phyloP scores from a whole-genome alignment of 345 rosid species.

The Hibiscus tridactylites region DNA sequence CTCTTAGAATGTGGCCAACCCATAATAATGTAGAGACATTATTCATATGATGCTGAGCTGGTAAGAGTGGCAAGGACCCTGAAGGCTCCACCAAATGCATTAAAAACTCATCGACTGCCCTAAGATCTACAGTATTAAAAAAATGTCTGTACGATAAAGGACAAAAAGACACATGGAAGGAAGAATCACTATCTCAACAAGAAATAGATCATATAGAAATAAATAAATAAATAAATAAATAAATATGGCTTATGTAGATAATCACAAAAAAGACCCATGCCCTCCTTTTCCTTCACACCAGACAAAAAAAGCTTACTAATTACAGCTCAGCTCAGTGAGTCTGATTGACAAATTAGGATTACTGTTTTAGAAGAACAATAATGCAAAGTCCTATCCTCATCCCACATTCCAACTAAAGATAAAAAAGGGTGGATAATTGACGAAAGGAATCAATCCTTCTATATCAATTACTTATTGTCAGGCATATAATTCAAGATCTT shows the following conservation, averaged over 20 bases:
- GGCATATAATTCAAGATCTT: background rate
- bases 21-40: slow-evolving; percentile 1
- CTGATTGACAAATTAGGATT: background rate
- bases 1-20: background rate
- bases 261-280: background rate
- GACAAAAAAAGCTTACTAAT: slow-evolving; percentile 20
- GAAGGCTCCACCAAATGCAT: slow-evolving; percentile 4
- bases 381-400: background rate
- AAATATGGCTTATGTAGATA: slow-evolving; percentile 7
- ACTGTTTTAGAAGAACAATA: background rate
- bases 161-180: slow-evolving; percentile 1
- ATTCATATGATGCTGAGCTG: background rate
- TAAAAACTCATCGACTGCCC: background rate
- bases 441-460: background rate
- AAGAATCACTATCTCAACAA: slow-evolving; percentile 11
- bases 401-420: background rate
- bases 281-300: slow-evolving; percentile 8
- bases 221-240: background rate
- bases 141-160: slow-evolving; percentile 2
- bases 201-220: too few relatives aligned
- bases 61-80: slow-evolving; percentile 1
- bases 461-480: background rate
- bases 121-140: background rate
- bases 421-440: background rate
- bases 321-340: slow-evolving; percentile 22